Evolutionary conservation across 164 flowering plant species (phyloP), one percentile per base, ranked within the genome.

Genomic region (Vitis cinerea): DNA sequence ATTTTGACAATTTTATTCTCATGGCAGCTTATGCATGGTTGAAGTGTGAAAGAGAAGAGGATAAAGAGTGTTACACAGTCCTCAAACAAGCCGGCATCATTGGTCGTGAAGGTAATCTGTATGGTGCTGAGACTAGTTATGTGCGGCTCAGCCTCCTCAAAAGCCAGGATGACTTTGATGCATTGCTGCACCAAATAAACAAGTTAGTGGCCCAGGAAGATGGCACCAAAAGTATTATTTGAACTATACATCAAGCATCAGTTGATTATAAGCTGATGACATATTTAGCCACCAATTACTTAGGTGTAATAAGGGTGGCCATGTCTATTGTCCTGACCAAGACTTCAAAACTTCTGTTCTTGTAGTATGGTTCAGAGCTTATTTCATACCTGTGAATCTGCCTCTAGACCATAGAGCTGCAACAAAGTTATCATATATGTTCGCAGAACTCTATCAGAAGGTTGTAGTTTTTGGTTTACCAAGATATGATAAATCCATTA

Each of bases 1-100:
- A 15, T 17, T 48, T 11, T 23, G 51, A 57, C 13, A 15, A 57
- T 37, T 9, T 50, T 37, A 5, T 54, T 10, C 1, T 47, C 17
- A 59, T 67, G 57, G 75, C 86, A 89, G 90, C 90, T 73, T 91
- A 86, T 84, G 94, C 90, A 67, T 87, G 92, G 94, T 2, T 90
- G 75, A 88, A 79, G 75, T 90, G 97, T 54, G 88, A 86, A 65
- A 80, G 72, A 66, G 87, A 84, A 61, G 90, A 85, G 71, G 92
- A 87, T 27, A n/a, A 60, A 66, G 79, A 89, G 51, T 91, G 91
- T 63, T 2, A 14, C 30, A 78, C 53, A 49, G 87, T 88, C 13
- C 80, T 91, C 3, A 70, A 54, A 67, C 79, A 70, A 30, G 90
- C 80, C 2, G 78, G 81, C 5, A 80, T 91, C 50, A 79, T 76